phyloP scores from a whole-genome alignment of 495 filamentous ascomycete genomes.

The Penicillium cataractarum region DNA sequence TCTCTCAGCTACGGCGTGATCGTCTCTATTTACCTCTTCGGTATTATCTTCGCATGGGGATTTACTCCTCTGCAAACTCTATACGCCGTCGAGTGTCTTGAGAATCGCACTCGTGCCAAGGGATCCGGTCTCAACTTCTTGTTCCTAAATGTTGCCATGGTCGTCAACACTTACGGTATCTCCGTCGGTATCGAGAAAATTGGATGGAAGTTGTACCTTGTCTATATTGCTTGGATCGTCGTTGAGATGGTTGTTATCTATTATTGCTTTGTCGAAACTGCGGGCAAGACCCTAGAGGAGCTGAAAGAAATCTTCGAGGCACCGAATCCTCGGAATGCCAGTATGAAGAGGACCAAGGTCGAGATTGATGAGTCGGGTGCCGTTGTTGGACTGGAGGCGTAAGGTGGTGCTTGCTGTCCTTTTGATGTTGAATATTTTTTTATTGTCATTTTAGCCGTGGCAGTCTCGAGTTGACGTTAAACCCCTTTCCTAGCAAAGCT shows the following conservation, averaged over 20 bases:
- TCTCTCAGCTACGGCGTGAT: slow-evolving; percentile 51
- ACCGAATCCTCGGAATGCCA: slow-evolving; percentile 55
- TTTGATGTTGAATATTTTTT: not conserved
- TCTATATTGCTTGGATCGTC: slow-evolving; percentile 62
- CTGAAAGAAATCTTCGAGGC: slow-evolving; percentile 65
- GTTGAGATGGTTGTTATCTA: slow-evolving; percentile 58
- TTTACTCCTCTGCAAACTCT: slow-evolving; percentile 68
- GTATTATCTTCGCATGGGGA: slow-evolving; percentile 62
- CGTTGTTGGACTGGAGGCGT: slow-evolving; percentile 5
- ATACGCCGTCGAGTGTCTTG: slow-evolving; percentile 67
- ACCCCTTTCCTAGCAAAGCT: no score
- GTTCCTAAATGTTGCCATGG: slow-evolving; percentile 48
- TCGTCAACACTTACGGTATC: slow-evolving; percentile 59
- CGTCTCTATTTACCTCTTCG: slow-evolving; percentile 67
- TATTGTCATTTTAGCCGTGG: no score
- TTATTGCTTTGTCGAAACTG: slow-evolving; percentile 69
- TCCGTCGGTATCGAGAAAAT: slow-evolving; percentile 62
- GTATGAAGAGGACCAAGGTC: slow-evolving; percentile 22
- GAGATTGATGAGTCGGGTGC: slow-evolving; percentile 2
- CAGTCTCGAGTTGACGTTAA: no score
- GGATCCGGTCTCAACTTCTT: slow-evolving; percentile 60
- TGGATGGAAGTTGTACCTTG: slow-evolving; percentile 69
- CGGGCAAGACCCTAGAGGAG: slow-evolving; percentile 67
- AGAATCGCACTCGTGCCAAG: slow-evolving; percentile 63
- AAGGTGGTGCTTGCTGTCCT: not conserved